A percentile compares a stretch with the other conserved stretches of the same genome.
Conservation (phyloP, 371 early-diverging fungal species). For the Entomophthora muscae region DNA sequence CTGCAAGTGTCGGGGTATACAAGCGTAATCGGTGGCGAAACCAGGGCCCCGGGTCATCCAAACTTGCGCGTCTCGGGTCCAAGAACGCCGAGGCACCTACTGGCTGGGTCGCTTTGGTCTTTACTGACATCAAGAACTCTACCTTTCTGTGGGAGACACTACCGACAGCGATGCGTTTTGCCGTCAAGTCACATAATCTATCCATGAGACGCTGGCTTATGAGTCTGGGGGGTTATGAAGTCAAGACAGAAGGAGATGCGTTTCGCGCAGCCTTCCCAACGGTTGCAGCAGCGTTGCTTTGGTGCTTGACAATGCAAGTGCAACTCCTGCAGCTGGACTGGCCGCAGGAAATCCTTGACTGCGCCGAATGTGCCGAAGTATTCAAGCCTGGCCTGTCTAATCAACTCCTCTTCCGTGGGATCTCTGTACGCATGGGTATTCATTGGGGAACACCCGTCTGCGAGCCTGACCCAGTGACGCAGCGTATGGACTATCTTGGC, state of each 20-base stretch:
- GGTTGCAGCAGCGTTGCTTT: constrained; percentile 66
- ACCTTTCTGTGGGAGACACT: constrained; percentile 86
- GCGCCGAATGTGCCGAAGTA: constrained; percentile 60
- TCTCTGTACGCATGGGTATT: constrained; percentile 90
- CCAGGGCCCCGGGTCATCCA: constrained; percentile 35
- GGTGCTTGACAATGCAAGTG: constrained; percentile 79
- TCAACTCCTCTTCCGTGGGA: constrained; percentile 62
- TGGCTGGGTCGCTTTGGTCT: constrained; percentile 74
- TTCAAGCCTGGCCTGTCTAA: constrained; percentile 25
- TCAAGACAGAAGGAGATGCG: constrained; percentile 95
- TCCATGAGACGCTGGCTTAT: constrained; percentile 71
- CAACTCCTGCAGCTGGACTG: constrained; percentile 73
- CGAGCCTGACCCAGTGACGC: constrained; percentile 77
- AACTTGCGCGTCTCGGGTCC: constrained; percentile 41
- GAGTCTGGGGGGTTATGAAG: constrained; percentile 85
- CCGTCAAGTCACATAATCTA: constrained; percentile 74
- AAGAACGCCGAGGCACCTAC: constrained; percentile 69
- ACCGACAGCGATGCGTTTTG: constrained; percentile 70
- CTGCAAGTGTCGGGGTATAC: background rate
- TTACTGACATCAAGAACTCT: constrained; percentile 91
- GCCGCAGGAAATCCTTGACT: constrained; percentile 77
- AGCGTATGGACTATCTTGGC: constrained; percentile 93
- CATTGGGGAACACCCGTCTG: constrained; percentile 83
- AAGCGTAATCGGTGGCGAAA: constrained; percentile 24
- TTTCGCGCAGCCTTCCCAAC: constrained; percentile 90